Evolutionary conservation across 139 green algal species (phyloP), one percentile per base, ranked within the genome.

Genomic region (Chlamydomonas sphaeroides): DNA sequence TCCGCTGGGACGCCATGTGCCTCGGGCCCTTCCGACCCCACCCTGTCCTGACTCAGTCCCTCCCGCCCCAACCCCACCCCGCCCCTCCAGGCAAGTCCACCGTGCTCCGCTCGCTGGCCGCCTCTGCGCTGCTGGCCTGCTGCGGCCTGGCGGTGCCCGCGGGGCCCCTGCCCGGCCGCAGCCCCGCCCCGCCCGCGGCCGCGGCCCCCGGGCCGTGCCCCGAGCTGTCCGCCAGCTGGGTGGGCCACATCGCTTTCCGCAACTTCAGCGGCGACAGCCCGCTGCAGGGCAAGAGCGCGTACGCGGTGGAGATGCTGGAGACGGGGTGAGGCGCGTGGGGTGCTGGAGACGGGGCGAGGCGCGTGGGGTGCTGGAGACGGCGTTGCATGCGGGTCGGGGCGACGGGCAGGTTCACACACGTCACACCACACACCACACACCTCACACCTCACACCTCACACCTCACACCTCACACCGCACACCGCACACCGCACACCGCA

Each of bases 311-410:
- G 84, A 97, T 97, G 92, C 77, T 83, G 8, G 94, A 98, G 63
- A 95, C 95, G 86, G 61, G 77, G 86, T n/a, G n/a, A n/a, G n/a
- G n/a, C n/a, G n/a, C n/a, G n/a, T n/a, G 96, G 98, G 84, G 96
- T 97, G 92, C 77, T 83, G 8, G 94, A 98, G 63, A 95, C 95
- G 86, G 61, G 77, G 86, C n/a, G n/a, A n/a, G n/a, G n/a, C n/a
- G n/a, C n/a, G n/a, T n/a, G 96, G 98, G 84, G 96, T 97, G 92
- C 77, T 83, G 8, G 94, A 98, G 63, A 95, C 95, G 86, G 61
- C n/a, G n/a, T n/a, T n/a, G n/a, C n/a, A n/a, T n/a, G n/a, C n/a
- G n/a, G n/a, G n/a, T n/a, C n/a, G n/a, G n/a, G n/a, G n/a, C n/a
- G n/a, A n/a, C n/a, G n/a, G n/a, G n/a, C n/a, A n/a, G n/a, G n/a